Conservation (phyloP, 176 grass and related monocot genomes). For the Hordeum marinum region DNA sequence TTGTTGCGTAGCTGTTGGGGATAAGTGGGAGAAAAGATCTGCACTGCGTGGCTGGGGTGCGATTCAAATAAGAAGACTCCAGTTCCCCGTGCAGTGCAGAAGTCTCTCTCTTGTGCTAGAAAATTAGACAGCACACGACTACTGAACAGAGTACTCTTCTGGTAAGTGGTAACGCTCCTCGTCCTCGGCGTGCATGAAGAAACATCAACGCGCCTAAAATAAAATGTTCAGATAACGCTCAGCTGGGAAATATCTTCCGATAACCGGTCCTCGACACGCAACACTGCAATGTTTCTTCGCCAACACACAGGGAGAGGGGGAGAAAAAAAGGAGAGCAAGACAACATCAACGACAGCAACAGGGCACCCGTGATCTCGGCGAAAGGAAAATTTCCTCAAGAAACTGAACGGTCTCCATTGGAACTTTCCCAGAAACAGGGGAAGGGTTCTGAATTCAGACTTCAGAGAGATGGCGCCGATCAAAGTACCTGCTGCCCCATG, state of each 20-base stretch:
- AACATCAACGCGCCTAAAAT: background rate
- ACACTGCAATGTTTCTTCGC: background rate
- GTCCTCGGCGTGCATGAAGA: background rate
- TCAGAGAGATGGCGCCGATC: background rate
- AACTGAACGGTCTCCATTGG: background rate
- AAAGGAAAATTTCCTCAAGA: background rate
- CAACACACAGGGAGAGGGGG: background rate
- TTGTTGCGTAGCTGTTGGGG: background rate
- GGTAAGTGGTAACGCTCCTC: too few species aligned
- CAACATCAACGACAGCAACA: background rate
- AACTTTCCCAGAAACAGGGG: background rate
- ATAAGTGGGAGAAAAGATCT: slow-evolving; percentile 5
- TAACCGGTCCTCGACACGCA: background rate
- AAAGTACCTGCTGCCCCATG: background rate
- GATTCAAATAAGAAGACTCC: background rate
- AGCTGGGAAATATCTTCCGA: background rate
- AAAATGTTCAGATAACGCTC: background rate
- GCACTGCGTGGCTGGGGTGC: background rate
- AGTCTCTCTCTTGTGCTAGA: background rate
- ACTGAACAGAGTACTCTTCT: too few species aligned
- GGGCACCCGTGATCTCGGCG: background rate
- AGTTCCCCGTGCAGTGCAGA: background rate
- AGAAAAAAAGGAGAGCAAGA: background rate
- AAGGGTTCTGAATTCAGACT: background rate
- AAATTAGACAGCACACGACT: background rate